Base-by-base conservation (phyloP, 257 asterid genomes). In the Nicotiana noctiflora region DNA sequence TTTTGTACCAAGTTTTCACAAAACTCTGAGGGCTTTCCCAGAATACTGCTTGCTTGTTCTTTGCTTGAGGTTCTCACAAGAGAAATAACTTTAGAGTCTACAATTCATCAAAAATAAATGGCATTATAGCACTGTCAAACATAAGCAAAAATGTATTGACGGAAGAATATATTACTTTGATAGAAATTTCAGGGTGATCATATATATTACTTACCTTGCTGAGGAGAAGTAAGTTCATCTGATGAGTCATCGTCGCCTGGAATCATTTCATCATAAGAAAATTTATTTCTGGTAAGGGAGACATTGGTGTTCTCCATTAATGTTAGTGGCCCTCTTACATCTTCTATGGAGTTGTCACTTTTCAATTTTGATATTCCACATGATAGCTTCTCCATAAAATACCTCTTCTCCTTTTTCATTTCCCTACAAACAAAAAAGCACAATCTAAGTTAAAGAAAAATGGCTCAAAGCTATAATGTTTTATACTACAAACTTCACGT, bases 201-300 rank as follows among this genome's bases (percentile, higher is more conserved):
- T 51, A 75, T 9, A 52, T 17, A 65, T 25, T 53, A 5, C 81
- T 85, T 81, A 88, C 94, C 81, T 12, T 59, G 79, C 8, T 56
- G 70, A 10, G 55, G 74, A 15, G 82, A 76, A 19, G 86, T 85
- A 12, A 79, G 82, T 53, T 88, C 88, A 77, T 88, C 90, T 81
- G 84, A 82, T 2, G 94, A 88, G 18, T 74, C 61, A 49, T 74
- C 79, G 74, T 86, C 87, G 4, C 91, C 92, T 8, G 93, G 97
- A 29, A 90, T 90, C 97, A 93, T 93, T 81, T 91, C 97, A 64
- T 88, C 89, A 34, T 93, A 91, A 1, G 91, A 88, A 9, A 89
- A 88, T 8, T 83, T 88, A 23, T 76, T 84, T 53, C 63, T 76
- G 40, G 17, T 62, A 21, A 72, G 51, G 51, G 80, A 55, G 27